Evolutionary conservation across 2,329 filamentous ascomycete genomes (phyloP).

Genomic region (Talaromyces rugulosus): DNA sequence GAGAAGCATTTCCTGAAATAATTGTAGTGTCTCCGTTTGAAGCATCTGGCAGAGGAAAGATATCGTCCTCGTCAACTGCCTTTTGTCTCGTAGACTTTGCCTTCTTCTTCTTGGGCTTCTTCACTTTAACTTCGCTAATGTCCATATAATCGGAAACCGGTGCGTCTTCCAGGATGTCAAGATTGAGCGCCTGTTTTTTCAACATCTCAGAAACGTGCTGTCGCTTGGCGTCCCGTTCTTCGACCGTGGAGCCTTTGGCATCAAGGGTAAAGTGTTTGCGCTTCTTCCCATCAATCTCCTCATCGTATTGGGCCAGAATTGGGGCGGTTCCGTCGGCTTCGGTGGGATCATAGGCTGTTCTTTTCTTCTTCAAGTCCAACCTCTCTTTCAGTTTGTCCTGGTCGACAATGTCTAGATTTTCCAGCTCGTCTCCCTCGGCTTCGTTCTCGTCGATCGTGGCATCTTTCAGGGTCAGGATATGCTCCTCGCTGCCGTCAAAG

Average conservation of each 20-base stretch:
- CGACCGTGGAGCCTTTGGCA: slow-evolving; percentile 65
- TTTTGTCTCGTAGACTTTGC: slow-evolving; percentile 70
- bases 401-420: slow-evolving; percentile 40
- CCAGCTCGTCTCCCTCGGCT: slow-evolving; percentile 82
- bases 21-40: slow-evolving; percentile 57
- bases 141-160: slow-evolving; percentile 85
- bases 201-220: slow-evolving; percentile 47
- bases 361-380: slow-evolving; percentile 84
- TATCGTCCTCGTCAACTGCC: slow-evolving; percentile 58
- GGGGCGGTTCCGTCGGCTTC: slow-evolving; percentile 58
- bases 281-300: slow-evolving; percentile 90
- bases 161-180: slow-evolving; percentile 67
- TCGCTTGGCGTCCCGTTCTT: slow-evolving; percentile 56
- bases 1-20: slow-evolving; percentile 34
- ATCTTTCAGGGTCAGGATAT: slow-evolving; percentile 93
- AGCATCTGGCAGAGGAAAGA: slow-evolving; percentile 38
- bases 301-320: slow-evolving; percentile 88
- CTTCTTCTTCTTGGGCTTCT: slow-evolving; percentile 87
- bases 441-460: slow-evolving; percentile 77
- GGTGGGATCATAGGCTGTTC: slow-evolving; percentile 80
- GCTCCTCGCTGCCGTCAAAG: slow-evolving; percentile 75
- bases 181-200: slow-evolving; percentile 67
- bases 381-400: slow-evolving; percentile 54
- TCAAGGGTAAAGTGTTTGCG: slow-evolving; percentile 83
- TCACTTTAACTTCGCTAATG: slow-evolving; percentile 80